These are phyloP conservation scores for Nakazawaea wickerhamii DNA, from an alignment of 805 yeast species.

Conservation along the genomic window DNA sequence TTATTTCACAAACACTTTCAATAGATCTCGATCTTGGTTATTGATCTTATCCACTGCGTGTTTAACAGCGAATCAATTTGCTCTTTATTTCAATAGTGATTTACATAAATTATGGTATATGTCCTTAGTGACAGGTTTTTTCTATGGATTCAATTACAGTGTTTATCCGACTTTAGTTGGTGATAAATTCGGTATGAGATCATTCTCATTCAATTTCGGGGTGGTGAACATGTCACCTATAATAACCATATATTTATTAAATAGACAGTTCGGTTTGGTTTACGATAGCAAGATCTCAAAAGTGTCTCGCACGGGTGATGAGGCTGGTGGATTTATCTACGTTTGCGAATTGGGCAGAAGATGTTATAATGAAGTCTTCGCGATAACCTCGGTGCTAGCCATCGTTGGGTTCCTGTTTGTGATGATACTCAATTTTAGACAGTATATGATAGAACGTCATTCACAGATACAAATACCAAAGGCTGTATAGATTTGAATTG, in stretches of 20 bases:
- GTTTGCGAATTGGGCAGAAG: conserved; percentile 21
- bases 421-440: conserved; percentile 16
- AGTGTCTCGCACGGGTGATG: conserved; percentile 4
- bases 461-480: neutral
- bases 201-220: conserved; percentile 74
- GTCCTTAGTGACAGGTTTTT: conserved; percentile 59
- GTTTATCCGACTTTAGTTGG: conserved; percentile 72
- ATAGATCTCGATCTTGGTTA: conserved; percentile 47
- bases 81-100: conserved; percentile 33
- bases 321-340: conserved; percentile 2
- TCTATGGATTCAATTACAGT: conserved; percentile 71
- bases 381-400: conserved; percentile 29
- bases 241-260: conserved; percentile 52
- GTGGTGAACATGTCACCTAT: conserved; percentile 62
- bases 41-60: conserved; percentile 47
- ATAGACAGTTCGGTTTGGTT: conserved; percentile 55
- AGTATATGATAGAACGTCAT: neutral
- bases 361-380: conserved; percentile 37
- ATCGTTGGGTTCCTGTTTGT: conserved; percentile 23
- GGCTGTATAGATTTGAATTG: neutral
- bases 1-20: conserved; percentile 39
- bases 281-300: conserved; percentile 44
- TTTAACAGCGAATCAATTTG: conserved; percentile 43
- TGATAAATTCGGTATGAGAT: conserved; percentile 63
- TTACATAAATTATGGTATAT: conserved; percentile 38